A percentile compares a stretch with the other conserved stretches of the same genome.
phyloP scores from a whole-genome alignment of 2,329 filamentous ascomycete genomes.

The Diplocarpon rosae region DNA sequence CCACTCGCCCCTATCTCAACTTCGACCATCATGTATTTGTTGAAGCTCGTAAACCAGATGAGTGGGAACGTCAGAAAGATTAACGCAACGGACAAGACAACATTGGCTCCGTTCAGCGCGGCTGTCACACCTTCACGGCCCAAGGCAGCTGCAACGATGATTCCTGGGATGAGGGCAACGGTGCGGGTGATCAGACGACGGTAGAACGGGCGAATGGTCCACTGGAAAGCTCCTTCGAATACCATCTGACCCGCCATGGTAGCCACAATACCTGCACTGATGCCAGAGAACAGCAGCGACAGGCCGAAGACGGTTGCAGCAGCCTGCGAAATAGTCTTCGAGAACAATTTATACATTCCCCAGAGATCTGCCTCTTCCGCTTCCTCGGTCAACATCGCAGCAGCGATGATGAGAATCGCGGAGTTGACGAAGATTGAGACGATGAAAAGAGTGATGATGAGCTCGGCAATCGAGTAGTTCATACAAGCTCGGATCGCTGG shows the following conservation, averaged over 20 bases:
- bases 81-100: constrained; percentile 66
- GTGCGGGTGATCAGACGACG: constrained; percentile 64
- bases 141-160: constrained; percentile 68
- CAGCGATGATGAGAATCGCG: constrained; percentile 70
- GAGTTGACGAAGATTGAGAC: constrained; percentile 78
- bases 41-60: constrained; percentile 70
- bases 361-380: constrained; percentile 66
- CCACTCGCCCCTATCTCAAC: constrained; percentile 6
- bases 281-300: constrained; percentile 65
- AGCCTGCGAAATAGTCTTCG: constrained; percentile 51
- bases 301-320: constrained; percentile 74
- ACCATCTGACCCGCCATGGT: constrained; percentile 85
- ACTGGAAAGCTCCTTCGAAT: constrained; percentile 67
- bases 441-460: constrained; percentile 61
- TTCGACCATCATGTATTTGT: constrained; percentile 61
- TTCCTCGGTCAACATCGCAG: constrained; percentile 57
- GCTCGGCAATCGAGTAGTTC: constrained; percentile 59
- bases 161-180: constrained; percentile 69
- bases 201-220: constrained; percentile 64
- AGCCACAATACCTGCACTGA: constrained; percentile 73
- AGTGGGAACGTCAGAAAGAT: constrained; percentile 71
- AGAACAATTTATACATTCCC: constrained; percentile 64
- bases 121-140: constrained; percentile 57
- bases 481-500: constrained; percentile 60
- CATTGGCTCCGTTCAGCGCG: constrained; percentile 64